Evolutionary conservation across 2,329 filamentous ascomycete species (phyloP).

Genomic region (Leptographium galeiforme): DNA sequence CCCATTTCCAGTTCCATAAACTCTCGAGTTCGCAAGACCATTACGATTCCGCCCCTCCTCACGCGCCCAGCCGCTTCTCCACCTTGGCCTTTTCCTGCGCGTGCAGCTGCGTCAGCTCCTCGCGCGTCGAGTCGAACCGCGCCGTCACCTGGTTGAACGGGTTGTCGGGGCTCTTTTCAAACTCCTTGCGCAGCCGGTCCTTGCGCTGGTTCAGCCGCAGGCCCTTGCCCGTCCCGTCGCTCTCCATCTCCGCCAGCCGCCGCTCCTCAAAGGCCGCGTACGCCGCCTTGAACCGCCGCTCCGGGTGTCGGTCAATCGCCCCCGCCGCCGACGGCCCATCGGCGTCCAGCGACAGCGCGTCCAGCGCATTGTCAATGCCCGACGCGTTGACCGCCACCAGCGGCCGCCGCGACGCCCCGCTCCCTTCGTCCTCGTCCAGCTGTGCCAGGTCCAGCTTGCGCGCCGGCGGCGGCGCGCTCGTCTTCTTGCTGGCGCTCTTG

Average conservation of each 20-base stretch:
- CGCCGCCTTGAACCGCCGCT: slow-evolving; percentile 76
- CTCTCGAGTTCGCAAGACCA: too few relatives aligned
- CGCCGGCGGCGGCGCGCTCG: slow-evolving; percentile 20
- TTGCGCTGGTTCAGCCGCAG: slow-evolving; percentile 74
- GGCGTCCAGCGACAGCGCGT: slow-evolving; percentile 57
- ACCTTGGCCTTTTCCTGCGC: slow-evolving; percentile 58
- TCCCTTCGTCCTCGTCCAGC: slow-evolving; percentile 41
- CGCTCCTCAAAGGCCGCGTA: slow-evolving; percentile 72
- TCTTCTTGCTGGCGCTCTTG: slow-evolving; percentile 56
- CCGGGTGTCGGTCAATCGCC: slow-evolving; percentile 75
- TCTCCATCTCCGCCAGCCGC: slow-evolving; percentile 71
- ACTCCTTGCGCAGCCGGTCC: slow-evolving; percentile 77
- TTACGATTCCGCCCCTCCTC: background rate
- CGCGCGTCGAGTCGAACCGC: slow-evolving; percentile 62
- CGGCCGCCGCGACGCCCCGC: slow-evolving; percentile 20
- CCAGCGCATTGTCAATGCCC: slow-evolving; percentile 87
- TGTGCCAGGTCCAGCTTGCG: slow-evolving; percentile 62
- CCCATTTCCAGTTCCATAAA: too few relatives aligned
- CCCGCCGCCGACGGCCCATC: slow-evolving; percentile 13
- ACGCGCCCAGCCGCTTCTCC: slow-evolving; percentile 49
- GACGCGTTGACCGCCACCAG: slow-evolving; percentile 58
- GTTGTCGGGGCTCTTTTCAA: slow-evolving; percentile 88
- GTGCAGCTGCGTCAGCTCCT: slow-evolving; percentile 57
- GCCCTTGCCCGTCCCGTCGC: slow-evolving; percentile 58
- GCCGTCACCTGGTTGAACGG: slow-evolving; percentile 80